A percentile compares a stretch with the other conserved stretches of the same genome.
Conservation (phyloP, 768 basidiomycete genomes). For the Myochromella boudieri region DNA sequence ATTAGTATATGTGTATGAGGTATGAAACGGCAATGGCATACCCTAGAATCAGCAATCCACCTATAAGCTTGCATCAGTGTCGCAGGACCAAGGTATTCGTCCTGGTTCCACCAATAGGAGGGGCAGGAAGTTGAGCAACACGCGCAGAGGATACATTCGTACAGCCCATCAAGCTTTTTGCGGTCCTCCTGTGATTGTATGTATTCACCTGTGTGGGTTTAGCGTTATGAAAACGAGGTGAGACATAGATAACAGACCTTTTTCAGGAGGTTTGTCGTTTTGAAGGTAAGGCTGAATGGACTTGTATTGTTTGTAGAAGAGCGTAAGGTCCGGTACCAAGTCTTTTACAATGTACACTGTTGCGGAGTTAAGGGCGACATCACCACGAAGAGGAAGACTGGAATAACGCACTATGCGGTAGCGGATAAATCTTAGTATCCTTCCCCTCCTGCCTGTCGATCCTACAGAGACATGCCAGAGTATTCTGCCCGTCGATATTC, state of each 20-base stretch:
- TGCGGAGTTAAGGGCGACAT: background rate
- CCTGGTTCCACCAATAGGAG: conserved; percentile 99
- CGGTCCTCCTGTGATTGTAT: conserved; percentile 90
- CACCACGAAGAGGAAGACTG: background rate
- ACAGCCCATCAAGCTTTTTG: conserved; percentile 94
- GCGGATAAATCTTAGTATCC: conserved; percentile 91
- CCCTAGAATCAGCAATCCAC: conserved; percentile 97
- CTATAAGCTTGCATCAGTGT: conserved; percentile 96
- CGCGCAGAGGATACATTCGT: conserved; percentile 96
- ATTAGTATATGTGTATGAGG: background rate
- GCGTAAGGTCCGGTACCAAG: conserved; percentile 88
- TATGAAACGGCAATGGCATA: conserved; percentile 39
- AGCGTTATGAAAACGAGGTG: too few species aligned
- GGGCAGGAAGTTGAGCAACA: conserved; percentile 99
- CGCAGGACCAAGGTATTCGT: conserved; percentile 96
- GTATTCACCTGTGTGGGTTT: conserved; percentile 57
- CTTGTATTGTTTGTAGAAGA: conserved; percentile 99
- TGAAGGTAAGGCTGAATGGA: conserved; percentile 96
- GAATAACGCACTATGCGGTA: conserved; percentile 84
- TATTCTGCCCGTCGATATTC: conserved; percentile 99
- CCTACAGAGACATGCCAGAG: conserved; percentile 93
- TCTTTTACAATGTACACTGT: conserved; percentile 99
- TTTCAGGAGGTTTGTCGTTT: conserved; percentile 86
- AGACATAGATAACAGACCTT: conserved; percentile 32
- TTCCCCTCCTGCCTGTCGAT: conserved; percentile 77